Conservation (phyloP, 202 grass and related monocot species). For the Carex arenaria region DNA sequence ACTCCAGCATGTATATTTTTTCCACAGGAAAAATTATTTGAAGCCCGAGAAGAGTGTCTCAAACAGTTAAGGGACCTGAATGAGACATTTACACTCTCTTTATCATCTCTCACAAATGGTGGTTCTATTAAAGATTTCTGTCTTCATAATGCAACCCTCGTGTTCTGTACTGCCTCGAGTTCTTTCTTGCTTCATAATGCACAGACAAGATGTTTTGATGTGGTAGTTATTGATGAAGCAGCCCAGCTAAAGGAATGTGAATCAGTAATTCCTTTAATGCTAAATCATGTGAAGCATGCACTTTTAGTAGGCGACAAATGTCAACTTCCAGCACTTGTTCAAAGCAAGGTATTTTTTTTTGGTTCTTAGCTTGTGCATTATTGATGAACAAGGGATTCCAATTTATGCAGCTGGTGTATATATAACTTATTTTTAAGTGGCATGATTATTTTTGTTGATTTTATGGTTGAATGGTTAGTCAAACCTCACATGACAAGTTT, state of each 20-base stretch:
- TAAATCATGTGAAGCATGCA: slow-evolving; percentile 52
- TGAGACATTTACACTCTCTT: slow-evolving; percentile 4
- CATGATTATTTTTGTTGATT: not conserved
- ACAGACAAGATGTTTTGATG: slow-evolving; percentile 37
- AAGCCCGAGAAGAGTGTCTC: slow-evolving; percentile 36
- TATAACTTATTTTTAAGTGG: not conserved
- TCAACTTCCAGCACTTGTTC: slow-evolving; percentile 62
- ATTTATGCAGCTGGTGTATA: not conserved
- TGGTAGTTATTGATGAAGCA: slow-evolving; percentile 86
- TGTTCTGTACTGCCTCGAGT: slow-evolving; percentile 76
- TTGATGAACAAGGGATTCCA: not conserved
- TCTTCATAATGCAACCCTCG: slow-evolving; percentile 49
- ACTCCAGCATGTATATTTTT: slow-evolving; percentile 4
- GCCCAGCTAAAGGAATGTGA: slow-evolving; percentile 78
- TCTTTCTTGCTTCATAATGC: slow-evolving; percentile 60
- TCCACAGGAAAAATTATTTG: slow-evolving; percentile 30
- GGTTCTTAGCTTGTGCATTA: not conserved
- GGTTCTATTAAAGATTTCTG: slow-evolving; percentile 44
- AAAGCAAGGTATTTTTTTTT: slow-evolving; percentile 50
- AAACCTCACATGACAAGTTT: not conserved
- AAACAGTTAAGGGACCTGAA: slow-evolving; percentile 39
- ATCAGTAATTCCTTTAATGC: slow-evolving; percentile 57
- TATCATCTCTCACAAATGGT: slow-evolving; percentile 27
- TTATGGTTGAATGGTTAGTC: not conserved
- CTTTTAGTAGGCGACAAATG: slow-evolving; percentile 75